Conservation (phyloP, 371 early-diverging fungal genomes). For the Batkoa obscura region DNA sequence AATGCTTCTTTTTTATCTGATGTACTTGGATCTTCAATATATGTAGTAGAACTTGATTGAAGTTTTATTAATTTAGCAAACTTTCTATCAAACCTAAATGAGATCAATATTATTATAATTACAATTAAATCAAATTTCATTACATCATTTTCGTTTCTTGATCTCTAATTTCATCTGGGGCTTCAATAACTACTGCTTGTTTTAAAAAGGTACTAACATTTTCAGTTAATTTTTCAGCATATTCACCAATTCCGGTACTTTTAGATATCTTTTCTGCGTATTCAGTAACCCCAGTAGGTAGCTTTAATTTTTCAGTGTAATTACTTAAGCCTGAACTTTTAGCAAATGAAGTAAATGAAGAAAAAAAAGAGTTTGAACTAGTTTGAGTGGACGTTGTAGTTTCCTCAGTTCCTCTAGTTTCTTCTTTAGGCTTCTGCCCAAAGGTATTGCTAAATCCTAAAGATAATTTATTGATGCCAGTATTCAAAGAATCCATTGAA, state of each 20-base stretch:
- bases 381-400: background rate
- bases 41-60: background rate
- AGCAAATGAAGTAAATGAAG: too few relatives aligned
- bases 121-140: background rate
- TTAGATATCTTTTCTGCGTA: too few relatives aligned
- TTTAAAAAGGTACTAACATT: background rate
- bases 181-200: background rate
- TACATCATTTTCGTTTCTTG: constrained; percentile 1
- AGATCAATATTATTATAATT: background rate
- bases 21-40: background rate
- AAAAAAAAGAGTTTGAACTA: background rate
- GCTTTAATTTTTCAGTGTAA: too few relatives aligned
- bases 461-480: background rate
- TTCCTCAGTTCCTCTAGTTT: background rate
- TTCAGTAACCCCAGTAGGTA: too few relatives aligned
- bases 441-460: background rate
- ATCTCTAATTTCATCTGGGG: background rate
- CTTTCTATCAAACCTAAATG: background rate
- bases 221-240: background rate
- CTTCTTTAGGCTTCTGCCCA: background rate
- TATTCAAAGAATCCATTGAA: background rate
- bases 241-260: background rate
- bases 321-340: too few relatives aligned
- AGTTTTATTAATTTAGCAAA: background rate
- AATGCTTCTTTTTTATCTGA: background rate